A percentile compares a stretch with the other conserved stretches of the same genome.
Conservation (phyloP, 1,284 basidiomycete genomes). For the Malassezia caprae region DNA sequence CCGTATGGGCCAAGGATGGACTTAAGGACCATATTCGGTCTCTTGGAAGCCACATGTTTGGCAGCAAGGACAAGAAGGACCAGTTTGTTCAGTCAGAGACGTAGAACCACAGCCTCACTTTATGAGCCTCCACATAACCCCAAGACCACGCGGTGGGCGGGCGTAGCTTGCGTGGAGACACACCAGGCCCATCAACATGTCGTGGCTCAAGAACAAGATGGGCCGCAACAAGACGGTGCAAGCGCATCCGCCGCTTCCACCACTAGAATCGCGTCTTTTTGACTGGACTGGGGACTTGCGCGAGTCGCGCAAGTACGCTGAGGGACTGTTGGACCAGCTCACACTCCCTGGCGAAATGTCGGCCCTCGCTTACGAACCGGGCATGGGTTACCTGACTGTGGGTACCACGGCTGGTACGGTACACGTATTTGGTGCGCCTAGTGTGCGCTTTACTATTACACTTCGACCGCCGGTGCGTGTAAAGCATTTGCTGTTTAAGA, state of each 20-base stretch:
- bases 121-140: background rate
- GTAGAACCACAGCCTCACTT: background rate
- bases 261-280: constrained; percentile 5
- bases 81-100: constrained; percentile 10
- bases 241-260: background rate
- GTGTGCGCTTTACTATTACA: constrained; percentile 56
- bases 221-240: constrained; percentile 4
- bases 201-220: constrained; percentile 12
- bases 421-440: constrained; percentile 59
- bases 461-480: constrained; percentile 55
- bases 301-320: constrained; percentile 23
- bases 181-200: constrained; percentile 7
- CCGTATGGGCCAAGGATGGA: constrained; percentile 41
- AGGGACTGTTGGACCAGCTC: constrained; percentile 38
- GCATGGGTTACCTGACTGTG: constrained; percentile 58
- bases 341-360: constrained; percentile 45
- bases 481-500: constrained; percentile 59
- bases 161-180: background rate
- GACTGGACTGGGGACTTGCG: constrained; percentile 17
- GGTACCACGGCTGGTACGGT: constrained; percentile 55
- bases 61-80: constrained; percentile 19
- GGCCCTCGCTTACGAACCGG: constrained; percentile 42
- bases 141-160: background rate
- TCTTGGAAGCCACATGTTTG: constrained; percentile 19
- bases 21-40: constrained; percentile 24